Percentiles rank a stretch among this genome's conserved stretches.
These are phyloP conservation scores for Rosa chinensis DNA, from an alignment of 306 rosid genomes.

Conservation along the genomic window DNA sequence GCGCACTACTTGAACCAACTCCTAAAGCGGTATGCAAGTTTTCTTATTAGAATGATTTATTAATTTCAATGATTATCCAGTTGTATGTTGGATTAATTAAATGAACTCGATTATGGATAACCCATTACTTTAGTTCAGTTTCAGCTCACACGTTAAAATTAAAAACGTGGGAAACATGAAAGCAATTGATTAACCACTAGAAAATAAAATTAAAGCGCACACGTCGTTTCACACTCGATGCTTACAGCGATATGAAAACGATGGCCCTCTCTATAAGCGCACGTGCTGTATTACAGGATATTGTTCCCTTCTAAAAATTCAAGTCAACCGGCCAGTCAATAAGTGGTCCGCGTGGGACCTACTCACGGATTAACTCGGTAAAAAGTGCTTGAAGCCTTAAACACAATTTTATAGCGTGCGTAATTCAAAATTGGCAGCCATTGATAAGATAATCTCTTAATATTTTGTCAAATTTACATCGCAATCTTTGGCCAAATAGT, in stretches of 20 bases:
- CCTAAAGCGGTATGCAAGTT: no score
- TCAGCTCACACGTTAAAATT: background rate
- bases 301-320: no score
- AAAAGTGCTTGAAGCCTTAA: background rate
- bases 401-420: background rate
- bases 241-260: background rate
- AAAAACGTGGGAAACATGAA: background rate
- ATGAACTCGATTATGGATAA: background rate
- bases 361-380: background rate
- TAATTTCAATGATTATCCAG: background rate
- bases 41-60: no score
- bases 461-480: background rate
- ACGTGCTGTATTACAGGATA: background rate
- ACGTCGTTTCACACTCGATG: background rate
- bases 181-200: background rate
- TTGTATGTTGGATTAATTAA: background rate
- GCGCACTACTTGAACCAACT: no score
- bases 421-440: background rate
- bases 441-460: background rate
- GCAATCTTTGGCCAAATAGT: background rate
- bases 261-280: background rate
- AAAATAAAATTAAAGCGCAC: background rate
- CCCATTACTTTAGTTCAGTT: background rate
- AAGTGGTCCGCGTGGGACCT: background rate
- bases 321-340: background rate